phyloP scores from a whole-genome alignment of 768 basidiomycete genomes.

The Phaeolepiota aurea region DNA sequence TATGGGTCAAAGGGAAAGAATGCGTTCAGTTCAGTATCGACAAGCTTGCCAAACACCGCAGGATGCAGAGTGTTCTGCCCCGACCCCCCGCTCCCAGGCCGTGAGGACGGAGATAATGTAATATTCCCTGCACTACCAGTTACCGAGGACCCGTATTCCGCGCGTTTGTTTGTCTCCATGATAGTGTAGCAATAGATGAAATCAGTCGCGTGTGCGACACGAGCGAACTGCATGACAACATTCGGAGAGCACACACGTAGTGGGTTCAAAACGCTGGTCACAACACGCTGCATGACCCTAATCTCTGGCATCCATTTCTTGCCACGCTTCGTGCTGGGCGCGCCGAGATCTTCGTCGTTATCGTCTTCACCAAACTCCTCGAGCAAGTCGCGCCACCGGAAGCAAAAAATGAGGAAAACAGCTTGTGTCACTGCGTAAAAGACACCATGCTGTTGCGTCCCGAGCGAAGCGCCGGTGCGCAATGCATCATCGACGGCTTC shows the following conservation, averaged over 20 bases:
- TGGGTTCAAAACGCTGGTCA: slow-evolving; percentile 82
- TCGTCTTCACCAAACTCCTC: slow-evolving; percentile 54
- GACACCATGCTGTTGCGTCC: slow-evolving; percentile 46
- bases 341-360: slow-evolving; percentile 30
- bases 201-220: slow-evolving; percentile 79
- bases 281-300: slow-evolving; percentile 67
- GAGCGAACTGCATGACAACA: slow-evolving; percentile 92
- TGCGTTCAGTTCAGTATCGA: slow-evolving; percentile 70
- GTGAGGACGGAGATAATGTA: slow-evolving; percentile 2
- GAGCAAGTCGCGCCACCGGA: slow-evolving; percentile 86
- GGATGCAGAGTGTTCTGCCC: slow-evolving; percentile 9
- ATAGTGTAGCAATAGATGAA: slow-evolving; percentile 95
- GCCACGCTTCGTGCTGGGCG: slow-evolving; percentile 13
- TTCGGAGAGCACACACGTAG: slow-evolving; percentile 85
- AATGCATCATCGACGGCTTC: slow-evolving; percentile 55
- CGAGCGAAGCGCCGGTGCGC: slow-evolving; percentile 16
- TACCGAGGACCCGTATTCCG: slow-evolving; percentile 36
- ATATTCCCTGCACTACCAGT: too few relatives aligned
- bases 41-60: slow-evolving; percentile 22
- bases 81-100: background rate
- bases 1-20: slow-evolving; percentile 99
- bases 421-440: slow-evolving; percentile 93
- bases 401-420: slow-evolving; percentile 95
- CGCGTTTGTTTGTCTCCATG: slow-evolving; percentile 79
- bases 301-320: slow-evolving; percentile 85